Conservation (phyloP, 2,329 filamentous ascomycete species). For the Amylocarpus encephaloides region DNA sequence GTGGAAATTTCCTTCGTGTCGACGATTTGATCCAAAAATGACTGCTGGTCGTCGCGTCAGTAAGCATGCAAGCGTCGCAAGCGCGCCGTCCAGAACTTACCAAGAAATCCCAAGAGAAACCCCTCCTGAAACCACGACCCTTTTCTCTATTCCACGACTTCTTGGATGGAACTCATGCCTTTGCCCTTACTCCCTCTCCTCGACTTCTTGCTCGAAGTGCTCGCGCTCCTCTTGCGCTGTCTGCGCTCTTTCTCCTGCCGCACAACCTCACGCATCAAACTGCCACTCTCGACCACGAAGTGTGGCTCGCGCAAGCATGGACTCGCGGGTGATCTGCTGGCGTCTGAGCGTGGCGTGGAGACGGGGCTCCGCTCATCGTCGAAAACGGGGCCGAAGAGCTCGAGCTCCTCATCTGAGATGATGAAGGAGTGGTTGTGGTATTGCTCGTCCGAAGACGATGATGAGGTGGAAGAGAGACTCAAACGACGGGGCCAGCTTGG, state of each 20-base stretch:
- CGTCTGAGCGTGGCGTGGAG: constrained; percentile 24
- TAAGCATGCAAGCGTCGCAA: not conserved
- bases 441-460: constrained; percentile 14
- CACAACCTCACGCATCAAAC: constrained; percentile 27
- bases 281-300: constrained; percentile 25
- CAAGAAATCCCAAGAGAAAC: constrained; percentile 15
- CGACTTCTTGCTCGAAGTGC: constrained; percentile 29
- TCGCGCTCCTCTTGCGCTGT: constrained; percentile 15
- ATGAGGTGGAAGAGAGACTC: constrained; percentile 35
- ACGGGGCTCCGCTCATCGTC: constrained; percentile 39
- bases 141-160: constrained; percentile 38
- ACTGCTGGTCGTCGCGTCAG: not conserved
- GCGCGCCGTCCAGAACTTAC: constrained; percentile 11
- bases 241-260: constrained; percentile 24
- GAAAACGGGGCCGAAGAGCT: constrained; percentile 47
- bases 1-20: not conserved
- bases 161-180: constrained; percentile 52
- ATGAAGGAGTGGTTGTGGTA: constrained; percentile 25
- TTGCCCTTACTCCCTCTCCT: constrained; percentile 35
- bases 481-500: constrained; percentile 53
- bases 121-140: not conserved
- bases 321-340: constrained; percentile 21
- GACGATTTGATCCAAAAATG: not conserved
- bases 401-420: constrained; percentile 58
- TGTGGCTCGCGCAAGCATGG: constrained; percentile 17